Evolutionary conservation across 768 basidiomycete species (phyloP), one percentile per base, ranked within the genome.

Genomic region (Mycena chlorophos): DNA sequence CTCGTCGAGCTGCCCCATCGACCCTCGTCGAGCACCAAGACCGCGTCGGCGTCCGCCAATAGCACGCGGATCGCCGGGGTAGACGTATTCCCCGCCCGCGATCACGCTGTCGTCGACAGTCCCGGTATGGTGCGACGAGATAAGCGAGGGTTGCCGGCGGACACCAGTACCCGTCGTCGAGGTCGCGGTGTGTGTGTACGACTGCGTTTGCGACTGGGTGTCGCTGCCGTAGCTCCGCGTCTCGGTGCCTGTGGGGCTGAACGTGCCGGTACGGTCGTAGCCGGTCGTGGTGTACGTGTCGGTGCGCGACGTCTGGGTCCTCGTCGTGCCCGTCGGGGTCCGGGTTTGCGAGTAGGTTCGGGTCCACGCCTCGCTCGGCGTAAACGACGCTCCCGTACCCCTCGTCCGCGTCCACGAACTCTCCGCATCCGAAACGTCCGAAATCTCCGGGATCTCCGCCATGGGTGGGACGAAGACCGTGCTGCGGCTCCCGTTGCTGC

Each of bases 401-500:
- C n/a, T n/a, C n/a, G n/a, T n/a, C n/a, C n/a, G n/a, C n/a, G n/a
- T n/a, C n/a, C n/a, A n/a, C n/a, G n/a, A n/a, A n/a, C n/a, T n/a
- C n/a, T n/a, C n/a, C n/a, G n/a, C n/a, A n/a, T n/a, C n/a, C n/a
- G n/a, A n/a, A n/a, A n/a, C n/a, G n/a, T n/a, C n/a, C n/a, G 22
- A 37, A 26, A 92, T 78, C 19, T 89, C 88, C 0, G 86, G 86
- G 26, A 91, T 76, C 2, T 80, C 77, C 51, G 82, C 78, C n/a
- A 91, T 68, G 1, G 90, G 89, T 0, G 90, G 90, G 1, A 92
- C 82, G 63, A 88, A 92, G 29, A 86, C 81, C 1, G 89, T 91
- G 2, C 87, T 88, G 0, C 84, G 79, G 8, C 88, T 88, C 2
- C 88, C 78, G 2, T 75, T 75, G 1, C 78, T 73, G 8, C 71